Evolutionary conservation across 345 rosid species (phyloP), one percentile per base, ranked within the genome.

Genomic region (Syzygium aqueum): DNA sequence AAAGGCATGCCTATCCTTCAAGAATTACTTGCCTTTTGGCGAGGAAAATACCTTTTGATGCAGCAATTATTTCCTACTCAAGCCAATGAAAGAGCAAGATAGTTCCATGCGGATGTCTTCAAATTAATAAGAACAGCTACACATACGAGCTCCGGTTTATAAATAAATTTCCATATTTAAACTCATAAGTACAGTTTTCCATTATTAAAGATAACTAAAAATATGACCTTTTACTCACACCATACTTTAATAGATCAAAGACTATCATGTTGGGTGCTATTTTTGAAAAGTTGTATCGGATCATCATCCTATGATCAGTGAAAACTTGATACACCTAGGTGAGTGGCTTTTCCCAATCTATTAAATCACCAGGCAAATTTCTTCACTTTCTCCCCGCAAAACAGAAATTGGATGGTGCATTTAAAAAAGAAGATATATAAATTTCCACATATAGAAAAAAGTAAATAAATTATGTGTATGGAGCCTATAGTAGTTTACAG

Each of bases 1-100:
- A 92, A 52, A 86, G 89, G 28, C 90, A 86, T 54, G 88, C 94
- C 11, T 90, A 89, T 65, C 90, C 93, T 46, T 89, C 92, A 59
- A 92, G 51, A 85, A 92, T 92, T 85, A 95, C 94, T 30, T 93
- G 95, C 90, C 91, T 93, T 85, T 92, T 94, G 43, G 92, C 92
- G 10, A 93, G 96, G 93, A 93, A 91, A 91, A 95, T 86, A 88
- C 91, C 95, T 37, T 95, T 93, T 49, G 97, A 94, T 59, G 88
- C 92, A 51, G 53, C 92, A 53, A 86, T 89, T 61, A 87, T 86
- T 85, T 85, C 80, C 91, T 57, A 77, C 87, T 77, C 87, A 85
- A 86, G 84, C 30, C 77, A 88, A 53, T 37, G 86, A 85, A 85
- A 85, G 54, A 85, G 86, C 51, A 77, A 65, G 80, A 51, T 84